phyloP scores from a whole-genome alignment of 176 grass and related monocot species.

The Dactylis glomerata region DNA sequence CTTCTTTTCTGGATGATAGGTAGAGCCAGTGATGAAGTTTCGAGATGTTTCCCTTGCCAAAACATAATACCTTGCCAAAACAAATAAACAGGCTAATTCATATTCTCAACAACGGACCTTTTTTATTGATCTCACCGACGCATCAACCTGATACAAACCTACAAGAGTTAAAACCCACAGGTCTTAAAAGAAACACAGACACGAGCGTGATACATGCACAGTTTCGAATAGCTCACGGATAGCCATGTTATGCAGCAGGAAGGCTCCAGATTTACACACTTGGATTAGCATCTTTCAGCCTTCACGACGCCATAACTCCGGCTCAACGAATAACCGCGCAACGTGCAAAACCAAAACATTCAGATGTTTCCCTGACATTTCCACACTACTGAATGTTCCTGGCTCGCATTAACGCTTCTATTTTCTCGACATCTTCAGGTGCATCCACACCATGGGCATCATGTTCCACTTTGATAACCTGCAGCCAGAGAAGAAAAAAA shows the following conservation, averaged over 20 bases:
- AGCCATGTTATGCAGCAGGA: background rate
- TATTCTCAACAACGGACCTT: background rate
- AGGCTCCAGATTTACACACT: background rate
- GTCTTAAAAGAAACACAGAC: background rate
- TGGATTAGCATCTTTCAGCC: background rate
- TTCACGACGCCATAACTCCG: background rate
- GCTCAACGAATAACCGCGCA: background rate
- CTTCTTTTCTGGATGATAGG: no score
- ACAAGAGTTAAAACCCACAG: background rate
- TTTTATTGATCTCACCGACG: background rate
- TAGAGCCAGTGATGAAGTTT: no score
- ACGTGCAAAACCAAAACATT: background rate
- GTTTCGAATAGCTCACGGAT: background rate
- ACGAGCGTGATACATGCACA: background rate
- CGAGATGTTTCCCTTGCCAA: no score
- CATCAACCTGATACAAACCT: background rate
- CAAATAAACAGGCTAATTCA: no score
- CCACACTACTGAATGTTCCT: conserved; percentile 61
- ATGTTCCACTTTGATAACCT: conserved; percentile 98
- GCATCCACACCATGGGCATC: conserved; percentile 95
- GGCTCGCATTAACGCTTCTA: conserved; percentile 74
- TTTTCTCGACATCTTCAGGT: conserved; percentile 80
- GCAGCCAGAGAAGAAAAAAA: background rate
- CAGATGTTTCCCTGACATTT: background rate
- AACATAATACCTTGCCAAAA: no score